Evolutionary conservation across 768 basidiomycete species (phyloP), one percentile per base, ranked within the genome.

Genomic region (Gyrodon lividus): DNA sequence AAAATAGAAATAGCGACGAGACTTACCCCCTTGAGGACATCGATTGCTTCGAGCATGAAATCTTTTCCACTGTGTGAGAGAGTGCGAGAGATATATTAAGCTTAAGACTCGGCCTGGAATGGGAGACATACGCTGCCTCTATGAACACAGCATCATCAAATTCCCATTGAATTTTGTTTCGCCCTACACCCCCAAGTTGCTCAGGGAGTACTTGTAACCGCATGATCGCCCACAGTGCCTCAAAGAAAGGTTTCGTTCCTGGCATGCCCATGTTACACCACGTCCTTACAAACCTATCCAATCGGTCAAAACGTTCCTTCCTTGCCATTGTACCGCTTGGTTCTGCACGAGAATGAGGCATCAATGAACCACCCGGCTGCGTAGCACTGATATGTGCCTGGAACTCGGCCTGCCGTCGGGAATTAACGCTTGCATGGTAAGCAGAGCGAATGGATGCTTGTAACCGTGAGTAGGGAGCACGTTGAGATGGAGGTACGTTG

Each of bases 121-220:
- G 48, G 40, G 28, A 33, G 30, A 81, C 92, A 76, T 77, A 92
- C 92, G 89, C 92, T 57, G 92, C 82, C 71, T 96, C 93, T 64
- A 92, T 87, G 73, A 95, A 92, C 14, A 95, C 90, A 17, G 92
- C 92, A 74, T 96, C 93, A 68, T 96, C 93, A 19, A 95, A 74
- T 73, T 93, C 90, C 93, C 93, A 96, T 60, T 88, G 80, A 48
- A 95, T 83, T 59, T 80, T 75, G 60, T 74, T 75, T 28, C 69
- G 67, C 41, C 91, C 93, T 30, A 89, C 88, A 48, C 93, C 92
- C 41, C 93, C 92, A 35, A 91, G 75, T 40, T 80, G 78, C 63
- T 85, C 82, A 43, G 92, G 90, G 40, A 94, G 77, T 38, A 84
- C 82, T 65, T 94, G 91, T 34, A 92, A 72, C 54, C 90, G 80